phyloP scores from a whole-genome alignment of 177 flowering plant genomes.

The Tripterygium wilfordii region DNA sequence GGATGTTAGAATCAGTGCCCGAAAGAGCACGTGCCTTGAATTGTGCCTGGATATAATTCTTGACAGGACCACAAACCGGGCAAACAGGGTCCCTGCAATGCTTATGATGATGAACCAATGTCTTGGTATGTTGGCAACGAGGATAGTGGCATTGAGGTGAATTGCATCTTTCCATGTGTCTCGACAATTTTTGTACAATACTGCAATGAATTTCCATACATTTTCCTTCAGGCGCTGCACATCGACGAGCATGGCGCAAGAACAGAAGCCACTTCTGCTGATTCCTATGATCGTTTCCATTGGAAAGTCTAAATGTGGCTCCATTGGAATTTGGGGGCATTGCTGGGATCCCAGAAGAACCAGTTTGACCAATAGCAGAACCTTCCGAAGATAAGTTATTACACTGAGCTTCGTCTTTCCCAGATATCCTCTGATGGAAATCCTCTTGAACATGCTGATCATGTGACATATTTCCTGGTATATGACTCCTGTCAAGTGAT shows the following conservation, averaged over 20 bases:
- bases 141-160: slow-evolving; percentile 46
- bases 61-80: slow-evolving; percentile 78
- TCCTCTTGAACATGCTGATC: slow-evolving; percentile 70
- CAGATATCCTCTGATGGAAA: slow-evolving; percentile 50
- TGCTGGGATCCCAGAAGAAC: slow-evolving; percentile 22
- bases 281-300: slow-evolving; percentile 35
- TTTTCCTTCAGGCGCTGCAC: slow-evolving; percentile 73
- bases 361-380: slow-evolving; percentile 32
- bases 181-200: slow-evolving; percentile 48
- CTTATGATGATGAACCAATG: slow-evolving; percentile 45
- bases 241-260: slow-evolving; percentile 76
- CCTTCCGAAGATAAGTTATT: slow-evolving; percentile 62
- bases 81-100: slow-evolving; percentile 47
- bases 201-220: slow-evolving; percentile 55
- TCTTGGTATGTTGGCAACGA: slow-evolving; percentile 50
- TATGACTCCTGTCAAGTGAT: slow-evolving; percentile 35
- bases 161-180: slow-evolving; percentile 55
- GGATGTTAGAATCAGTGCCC: slow-evolving; percentile 23
- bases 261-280: slow-evolving; percentile 77
- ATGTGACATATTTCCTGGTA: slow-evolving; percentile 27
- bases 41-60: slow-evolving; percentile 25
- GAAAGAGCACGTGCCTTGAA: slow-evolving; percentile 23
- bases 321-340: slow-evolving; percentile 27
- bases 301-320: slow-evolving; percentile 23
- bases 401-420: slow-evolving; percentile 66